phyloP scores from a whole-genome alignment of 805 yeast genomes.

The Phaffomyces thermotolerans region DNA sequence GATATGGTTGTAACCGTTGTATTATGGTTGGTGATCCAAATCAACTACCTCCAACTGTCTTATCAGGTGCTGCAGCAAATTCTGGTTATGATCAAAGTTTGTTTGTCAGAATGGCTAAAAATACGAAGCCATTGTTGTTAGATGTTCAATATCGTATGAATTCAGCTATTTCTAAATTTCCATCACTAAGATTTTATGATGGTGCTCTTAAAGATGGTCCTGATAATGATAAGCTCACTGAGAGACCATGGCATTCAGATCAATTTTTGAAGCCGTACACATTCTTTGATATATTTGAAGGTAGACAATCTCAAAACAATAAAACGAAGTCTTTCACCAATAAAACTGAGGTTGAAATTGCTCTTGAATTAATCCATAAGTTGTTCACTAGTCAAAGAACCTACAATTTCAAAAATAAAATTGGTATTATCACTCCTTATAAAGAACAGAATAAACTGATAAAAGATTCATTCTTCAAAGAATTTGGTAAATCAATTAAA shows the following conservation, averaged over 20 bases:
- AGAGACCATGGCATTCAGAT: conserved; percentile 67
- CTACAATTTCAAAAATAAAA: conserved; percentile 53
- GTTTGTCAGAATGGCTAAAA: conserved; percentile 86
- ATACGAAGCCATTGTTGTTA: conserved; percentile 55
- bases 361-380: conserved; percentile 55
- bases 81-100: conserved; percentile 82
- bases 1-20: conserved; percentile 86
- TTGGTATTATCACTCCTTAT: conserved; percentile 93
- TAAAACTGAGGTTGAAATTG: conserved; percentile 61
- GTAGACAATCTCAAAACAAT: conserved; percentile 57
- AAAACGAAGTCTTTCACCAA: conserved; percentile 69
- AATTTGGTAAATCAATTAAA: conserved; percentile 56
- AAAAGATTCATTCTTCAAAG: conserved; percentile 45
- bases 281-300: conserved; percentile 63
- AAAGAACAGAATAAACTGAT: conserved; percentile 72
- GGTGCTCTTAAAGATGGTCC: conserved; percentile 73
- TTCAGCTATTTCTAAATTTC: conserved; percentile 82
- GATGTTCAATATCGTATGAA: conserved; percentile 98
- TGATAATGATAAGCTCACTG: conserved; percentile 51
- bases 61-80: conserved; percentile 80
- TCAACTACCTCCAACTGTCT: conserved; percentile 94
- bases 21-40: conserved; percentile 99
- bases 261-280: conserved; percentile 62
- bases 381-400: conserved; percentile 42
- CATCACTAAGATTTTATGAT: conserved; percentile 75